Percentiles rank a stretch among this genome's conserved stretches.
These are phyloP conservation scores for Houttuynia cordata DNA, from an alignment of 164 flowering plant genomes.

Conservation along the genomic window DNA sequence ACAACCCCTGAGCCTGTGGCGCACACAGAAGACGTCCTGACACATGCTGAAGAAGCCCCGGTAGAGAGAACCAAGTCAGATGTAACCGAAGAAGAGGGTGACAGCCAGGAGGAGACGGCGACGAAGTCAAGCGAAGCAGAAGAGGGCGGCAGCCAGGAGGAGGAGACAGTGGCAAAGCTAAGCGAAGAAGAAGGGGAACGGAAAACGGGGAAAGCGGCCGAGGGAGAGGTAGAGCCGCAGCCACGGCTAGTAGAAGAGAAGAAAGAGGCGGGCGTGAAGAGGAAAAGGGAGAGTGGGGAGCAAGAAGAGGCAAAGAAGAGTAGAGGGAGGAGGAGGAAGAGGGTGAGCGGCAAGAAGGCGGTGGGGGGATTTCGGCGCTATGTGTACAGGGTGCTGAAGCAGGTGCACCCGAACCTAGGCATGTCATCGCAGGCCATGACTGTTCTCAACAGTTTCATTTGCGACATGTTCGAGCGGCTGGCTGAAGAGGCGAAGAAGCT, in stretches of 20 bases:
- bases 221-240: not conserved
- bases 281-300: not conserved
- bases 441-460: conserved; percentile 50
- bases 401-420: conserved; percentile 65
- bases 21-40: too few species aligned
- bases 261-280: not conserved
- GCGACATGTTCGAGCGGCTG: conserved; percentile 75
- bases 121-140: not conserved
- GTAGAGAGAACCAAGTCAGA: not conserved
- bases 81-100: not conserved
- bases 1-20: too few species aligned
- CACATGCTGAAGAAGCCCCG: too few species aligned
- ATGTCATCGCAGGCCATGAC: conserved; percentile 55
- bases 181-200: not conserved
- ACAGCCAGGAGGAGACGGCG: not conserved
- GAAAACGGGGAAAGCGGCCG: not conserved
- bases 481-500: conserved; percentile 50
- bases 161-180: not conserved
- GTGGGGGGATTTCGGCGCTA: conserved; percentile 37
- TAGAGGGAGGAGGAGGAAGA: not conserved
- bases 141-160: not conserved
- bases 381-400: conserved; percentile 60
- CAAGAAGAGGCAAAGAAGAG: not conserved
- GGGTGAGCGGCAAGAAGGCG: not conserved
- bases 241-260: not conserved